A percentile compares a stretch with the other conserved stretches of the same genome.
Conservation (phyloP, 148 eudicot species). For the Chenopodium formosanum region DNA sequence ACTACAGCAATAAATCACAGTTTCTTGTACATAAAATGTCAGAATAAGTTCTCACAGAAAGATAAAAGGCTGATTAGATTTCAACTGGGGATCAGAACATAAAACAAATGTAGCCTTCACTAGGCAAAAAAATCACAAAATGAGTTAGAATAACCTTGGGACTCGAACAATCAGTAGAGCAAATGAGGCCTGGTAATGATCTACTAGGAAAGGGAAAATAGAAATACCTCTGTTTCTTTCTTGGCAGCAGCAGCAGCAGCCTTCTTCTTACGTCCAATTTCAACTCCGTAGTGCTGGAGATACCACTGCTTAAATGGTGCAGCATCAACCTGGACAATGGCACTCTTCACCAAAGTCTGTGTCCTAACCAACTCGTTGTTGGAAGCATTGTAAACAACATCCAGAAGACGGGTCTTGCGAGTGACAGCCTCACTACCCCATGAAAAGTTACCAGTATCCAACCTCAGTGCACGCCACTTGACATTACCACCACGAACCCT, state of each 20-base stretch:
- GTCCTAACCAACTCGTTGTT: constrained; percentile 91
- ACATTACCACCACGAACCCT: constrained; percentile 86
- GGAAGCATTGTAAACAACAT: constrained; percentile 91
- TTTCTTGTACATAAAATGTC: background rate
- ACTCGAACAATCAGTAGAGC: too few relatives aligned
- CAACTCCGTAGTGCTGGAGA: constrained; percentile 80
- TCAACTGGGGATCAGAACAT: background rate
- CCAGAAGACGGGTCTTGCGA: constrained; percentile 70
- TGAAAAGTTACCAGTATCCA: constrained; percentile 83
- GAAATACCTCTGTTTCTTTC: constrained; percentile 72
- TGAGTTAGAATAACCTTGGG: too few relatives aligned
- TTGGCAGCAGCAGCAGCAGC: constrained; percentile 46
- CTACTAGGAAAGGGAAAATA: background rate
- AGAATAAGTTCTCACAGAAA: background rate
- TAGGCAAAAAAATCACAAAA: too few relatives aligned
- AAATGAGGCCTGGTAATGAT: background rate
- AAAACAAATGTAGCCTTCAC: background rate
- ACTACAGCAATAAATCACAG: background rate
- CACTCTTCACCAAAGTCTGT: constrained; percentile 80
- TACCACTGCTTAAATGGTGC: constrained; percentile 88
- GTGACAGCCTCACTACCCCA: constrained; percentile 89
- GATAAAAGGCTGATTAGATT: background rate
- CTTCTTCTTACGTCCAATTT: constrained; percentile 80
- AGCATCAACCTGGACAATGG: constrained; percentile 88
- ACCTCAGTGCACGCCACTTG: constrained; percentile 84